Percentiles rank a stretch among this genome's conserved stretches.
These are phyloP conservation scores for Houttuynia cordata DNA, from an alignment of 164 flowering plant species.

Conservation along the genomic window DNA sequence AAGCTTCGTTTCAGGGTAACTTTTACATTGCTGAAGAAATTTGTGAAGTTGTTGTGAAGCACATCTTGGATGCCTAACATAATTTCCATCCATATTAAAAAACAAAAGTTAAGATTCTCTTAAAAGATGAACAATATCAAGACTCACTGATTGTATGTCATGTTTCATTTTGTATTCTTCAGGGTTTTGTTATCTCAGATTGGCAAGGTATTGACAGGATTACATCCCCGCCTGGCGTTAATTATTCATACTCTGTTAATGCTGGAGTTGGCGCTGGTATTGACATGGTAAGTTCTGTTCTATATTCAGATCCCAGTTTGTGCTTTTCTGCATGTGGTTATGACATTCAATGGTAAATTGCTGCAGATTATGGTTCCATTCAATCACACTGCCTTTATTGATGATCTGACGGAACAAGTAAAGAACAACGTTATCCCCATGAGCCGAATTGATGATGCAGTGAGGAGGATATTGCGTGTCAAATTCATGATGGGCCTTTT, in stretches of 20 bases:
- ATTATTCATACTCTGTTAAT: constrained; percentile 34
- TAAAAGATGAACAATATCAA: not conserved
- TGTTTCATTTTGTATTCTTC: not conserved
- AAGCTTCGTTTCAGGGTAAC: constrained; percentile 16
- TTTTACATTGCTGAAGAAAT: no score
- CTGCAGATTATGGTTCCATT: constrained; percentile 9
- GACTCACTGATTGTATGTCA: not conserved
- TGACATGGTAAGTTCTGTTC: constrained; percentile 25
- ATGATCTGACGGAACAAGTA: constrained; percentile 5
- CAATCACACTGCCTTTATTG: constrained; percentile 4
- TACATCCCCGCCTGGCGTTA: constrained; percentile 27
- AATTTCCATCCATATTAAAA: no score
- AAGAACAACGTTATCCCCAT: constrained; percentile 2
- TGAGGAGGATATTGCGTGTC: constrained; percentile 8
- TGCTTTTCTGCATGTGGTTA: not conserved
- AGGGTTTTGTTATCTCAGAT: constrained; percentile 45
- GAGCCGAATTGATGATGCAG: constrained; percentile 11
- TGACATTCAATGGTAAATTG: not conserved
- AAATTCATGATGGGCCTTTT: constrained; percentile 11
- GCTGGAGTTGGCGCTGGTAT: constrained; percentile 32
- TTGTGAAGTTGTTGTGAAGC: no score
- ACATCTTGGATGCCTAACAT: not conserved
- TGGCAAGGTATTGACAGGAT: constrained; percentile 42
- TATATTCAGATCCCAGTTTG: not conserved
- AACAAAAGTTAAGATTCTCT: no score